phyloP scores from a whole-genome alignment of 129 eudicot genomes.

The Daucus carota region DH1_v3.0 NC_030384.2:38668501-38669000 shows the following conservation, averaged over 20 bases:
- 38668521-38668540: conserved; percentile 72
- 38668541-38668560: conserved; percentile 56
- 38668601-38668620: conserved; percentile 41
- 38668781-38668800: conserved; percentile 81
- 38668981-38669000: conserved; percentile 53
- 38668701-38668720: conserved; percentile 73
- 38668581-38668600: conserved; percentile 75
- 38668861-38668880: conserved; percentile 39
- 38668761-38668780: conserved; percentile 71
- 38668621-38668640: conserved; percentile 84
- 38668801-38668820: conserved; percentile 88
- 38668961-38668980: conserved; percentile 61
- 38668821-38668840: conserved; percentile 74
- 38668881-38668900: conserved; percentile 92
- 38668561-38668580: conserved; percentile 82
- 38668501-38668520: conserved; percentile 73
- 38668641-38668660: conserved; percentile 87
- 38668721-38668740: conserved; percentile 98
- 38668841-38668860: conserved; percentile 86
- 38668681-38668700: conserved; percentile 66
- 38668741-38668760: conserved; percentile 88
- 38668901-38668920: conserved; percentile 48
- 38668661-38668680: conserved; percentile 58
- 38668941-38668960: conserved; percentile 50
- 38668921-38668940: conserved; percentile 63